Base-by-base conservation (phyloP, 768 basidiomycete genomes). In the Suillus occidentalis region DNA sequence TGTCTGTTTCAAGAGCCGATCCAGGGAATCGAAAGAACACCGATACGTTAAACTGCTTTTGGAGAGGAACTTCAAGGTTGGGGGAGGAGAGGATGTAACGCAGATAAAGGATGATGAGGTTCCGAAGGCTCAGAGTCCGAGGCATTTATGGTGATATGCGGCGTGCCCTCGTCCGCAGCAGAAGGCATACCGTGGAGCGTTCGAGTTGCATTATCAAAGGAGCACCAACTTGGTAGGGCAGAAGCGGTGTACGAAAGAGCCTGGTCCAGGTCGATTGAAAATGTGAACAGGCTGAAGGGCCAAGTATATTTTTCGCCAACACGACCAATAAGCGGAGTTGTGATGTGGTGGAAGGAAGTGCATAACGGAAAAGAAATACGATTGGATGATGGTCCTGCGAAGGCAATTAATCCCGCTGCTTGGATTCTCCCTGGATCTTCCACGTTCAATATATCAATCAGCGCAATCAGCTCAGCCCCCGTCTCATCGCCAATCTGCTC, bases 401-500 rank as follows among this genome's bases (percentile, higher is more conserved):
- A 84, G 18, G 78, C 75, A 14, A 76, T 73, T 70, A 95, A 79
- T 34, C 95, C 95, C 8, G 92, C 88, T 6, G 89, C 92, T 71
- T 89, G 89, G 39, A 98, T 84, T 78, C 90, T 92, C 39, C 80
- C 87, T 36, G 95, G 90, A 61, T 89, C 85, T 77, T 93, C 87
- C 42, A 79, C 79, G 74, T 91, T 91, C 73, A 99, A 81, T 63
- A 85, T 84, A 31, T 79, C 80, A 65, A 98, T 79, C 42, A 98
- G 82, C 52, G 86, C 81, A 67, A 95, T 87, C 70, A 99, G 79
- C 74, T 93, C 87, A 25, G 80, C 85, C 57, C 90, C 85, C 62
- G 89, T 86, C 70, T 95, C 92, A 52, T 91, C 89, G 12, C 89
- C 88, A 67, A 97, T 78, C 78, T 95, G 91, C 67, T 95, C 94